phyloP scores from a whole-genome alignment of 495 filamentous ascomycete genomes.

The Xylaria sp. region DNA sequence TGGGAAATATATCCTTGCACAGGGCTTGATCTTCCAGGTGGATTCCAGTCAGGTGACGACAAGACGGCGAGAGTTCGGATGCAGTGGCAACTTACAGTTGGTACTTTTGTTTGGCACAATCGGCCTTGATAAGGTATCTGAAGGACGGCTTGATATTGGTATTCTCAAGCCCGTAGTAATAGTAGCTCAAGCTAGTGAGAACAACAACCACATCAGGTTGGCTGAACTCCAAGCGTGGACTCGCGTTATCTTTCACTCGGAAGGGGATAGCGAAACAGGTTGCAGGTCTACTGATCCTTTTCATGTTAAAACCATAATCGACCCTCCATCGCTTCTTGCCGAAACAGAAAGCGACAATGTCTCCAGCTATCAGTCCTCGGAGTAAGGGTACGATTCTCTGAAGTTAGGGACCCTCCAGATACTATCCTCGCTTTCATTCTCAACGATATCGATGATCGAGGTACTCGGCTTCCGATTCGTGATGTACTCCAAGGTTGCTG shows the following conservation, averaged over 20 bases:
- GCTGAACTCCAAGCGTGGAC: constrained; percentile 71
- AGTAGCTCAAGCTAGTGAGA: constrained; percentile 73
- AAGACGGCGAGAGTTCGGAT: no score
- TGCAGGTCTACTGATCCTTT: no score
- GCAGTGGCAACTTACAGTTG: no score
- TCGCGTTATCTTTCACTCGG: constrained; percentile 70
- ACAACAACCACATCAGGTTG: constrained; percentile 75
- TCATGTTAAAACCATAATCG: constrained; percentile 66
- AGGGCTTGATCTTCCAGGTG: no score
- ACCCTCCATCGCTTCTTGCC: constrained; percentile 69
- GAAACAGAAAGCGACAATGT: constrained; percentile 59
- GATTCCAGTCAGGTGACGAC: no score
- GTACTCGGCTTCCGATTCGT: no score
- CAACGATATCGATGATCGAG: no score
- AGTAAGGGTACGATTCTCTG: no score
- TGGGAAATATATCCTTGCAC: constrained; percentile 63
- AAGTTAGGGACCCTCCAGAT: constrained; percentile 51
- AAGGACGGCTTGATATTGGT: no score
- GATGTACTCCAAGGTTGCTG: no score
- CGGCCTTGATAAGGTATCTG: constrained; percentile 37
- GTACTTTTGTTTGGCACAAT: constrained; percentile 59
- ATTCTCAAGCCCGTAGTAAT: constrained; percentile 67
- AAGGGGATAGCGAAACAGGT: constrained; percentile 61
- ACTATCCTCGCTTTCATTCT: constrained; percentile 45
- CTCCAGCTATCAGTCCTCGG: constrained; percentile 64